phyloP scores from a whole-genome alignment of 805 yeast species.

The Suhomyces sp. region DNA sequence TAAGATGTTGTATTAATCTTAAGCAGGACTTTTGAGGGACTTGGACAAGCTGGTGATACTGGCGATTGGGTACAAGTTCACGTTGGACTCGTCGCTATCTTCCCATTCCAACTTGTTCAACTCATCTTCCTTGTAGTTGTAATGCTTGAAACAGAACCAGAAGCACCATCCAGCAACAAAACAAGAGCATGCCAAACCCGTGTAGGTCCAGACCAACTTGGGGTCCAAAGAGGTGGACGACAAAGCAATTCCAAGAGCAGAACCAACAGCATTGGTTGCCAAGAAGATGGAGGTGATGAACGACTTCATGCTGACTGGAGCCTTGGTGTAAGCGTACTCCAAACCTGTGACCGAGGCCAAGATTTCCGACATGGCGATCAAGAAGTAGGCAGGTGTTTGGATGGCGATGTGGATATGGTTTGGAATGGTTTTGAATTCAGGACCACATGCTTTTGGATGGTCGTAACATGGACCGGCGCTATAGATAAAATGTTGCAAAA shows the following conservation, averaged over 20 bases:
- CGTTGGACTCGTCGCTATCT: constrained; percentile 6
- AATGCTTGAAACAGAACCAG: constrained; percentile 57
- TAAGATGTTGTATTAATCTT: too few species aligned
- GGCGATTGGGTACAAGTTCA: constrained; percentile 3
- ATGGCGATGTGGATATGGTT: constrained; percentile 64
- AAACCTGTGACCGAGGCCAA: constrained; percentile 77
- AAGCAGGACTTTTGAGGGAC: constrained; percentile 11
- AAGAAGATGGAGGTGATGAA: constrained; percentile 63
- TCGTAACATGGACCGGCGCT: constrained; percentile 71
- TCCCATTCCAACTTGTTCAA: constrained; percentile 50
- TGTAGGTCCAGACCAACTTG: constrained; percentile 64
- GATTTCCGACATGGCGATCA: constrained; percentile 73
- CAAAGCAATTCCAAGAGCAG: constrained; percentile 72
- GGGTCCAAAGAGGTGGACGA: constrained; percentile 68
- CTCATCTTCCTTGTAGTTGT: constrained; percentile 56
- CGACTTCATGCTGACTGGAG: constrained; percentile 67
- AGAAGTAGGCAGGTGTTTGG: constrained; percentile 66
- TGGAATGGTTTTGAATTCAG: constrained; percentile 36
- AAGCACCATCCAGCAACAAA: constrained; percentile 57
- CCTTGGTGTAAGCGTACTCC: constrained; percentile 84
- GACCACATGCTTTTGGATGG: constrained; percentile 53
- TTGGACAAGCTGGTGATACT: constrained; percentile 11
- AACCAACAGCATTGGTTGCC: constrained; percentile 68
- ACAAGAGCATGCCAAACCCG: constrained; percentile 62
- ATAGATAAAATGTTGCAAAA: constrained; percentile 68